Base-by-base conservation (phyloP, 2,329 filamentous ascomycete genomes). In the Xylariaceae sp. region DNA sequence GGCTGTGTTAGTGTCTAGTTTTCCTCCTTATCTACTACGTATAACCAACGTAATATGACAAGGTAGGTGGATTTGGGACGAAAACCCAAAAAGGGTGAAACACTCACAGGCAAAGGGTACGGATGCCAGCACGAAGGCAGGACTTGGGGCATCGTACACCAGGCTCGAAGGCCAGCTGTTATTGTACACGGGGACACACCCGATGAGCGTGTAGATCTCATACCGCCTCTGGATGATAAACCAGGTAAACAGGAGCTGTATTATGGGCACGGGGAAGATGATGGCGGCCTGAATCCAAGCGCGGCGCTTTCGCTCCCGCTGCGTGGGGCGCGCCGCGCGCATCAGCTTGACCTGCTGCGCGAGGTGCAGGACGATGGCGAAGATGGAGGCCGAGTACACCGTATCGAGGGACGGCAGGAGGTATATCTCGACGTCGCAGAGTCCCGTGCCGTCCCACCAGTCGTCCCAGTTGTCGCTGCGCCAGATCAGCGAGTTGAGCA, bases 321-420 rank as follows among this genome's bases (percentile, higher is more conserved):
- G 1, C 73, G 75, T 5, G 79, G 69, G 4, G 73, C 71, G n/a
- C 47, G 72, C 71, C 20, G 74, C 77, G 2, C 79, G 72, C 49
- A 75, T 61, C 21, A 81, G 66, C 29, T 75, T 75, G 50, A 86
- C 75, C 63, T 82, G 81, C 40, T 73, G 67, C 14, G 82, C 75
- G 9, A 86, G 75, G 44, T 82, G 79, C 14, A 77, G 77, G 76
- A 85, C 81, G 54, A 84, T 79, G 65, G 80, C 79, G 48, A 84
- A 78, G 44, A 84, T 72, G 37, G 78, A 77, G n/a, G 79, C 77
- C 41, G 74, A 74, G 66, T 77, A 85, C 42, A 80, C 64, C 1
- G 77, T 76, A 41, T 75, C 65, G 21, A 78, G 55, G 3, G 74
- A 69, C n/a, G 64, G 69, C 19, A 50, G 46, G 7, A 73, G 45